phyloP scores from a whole-genome alignment of 2,329 filamentous ascomycete genomes.

The Aschersonia sp. region DNA sequence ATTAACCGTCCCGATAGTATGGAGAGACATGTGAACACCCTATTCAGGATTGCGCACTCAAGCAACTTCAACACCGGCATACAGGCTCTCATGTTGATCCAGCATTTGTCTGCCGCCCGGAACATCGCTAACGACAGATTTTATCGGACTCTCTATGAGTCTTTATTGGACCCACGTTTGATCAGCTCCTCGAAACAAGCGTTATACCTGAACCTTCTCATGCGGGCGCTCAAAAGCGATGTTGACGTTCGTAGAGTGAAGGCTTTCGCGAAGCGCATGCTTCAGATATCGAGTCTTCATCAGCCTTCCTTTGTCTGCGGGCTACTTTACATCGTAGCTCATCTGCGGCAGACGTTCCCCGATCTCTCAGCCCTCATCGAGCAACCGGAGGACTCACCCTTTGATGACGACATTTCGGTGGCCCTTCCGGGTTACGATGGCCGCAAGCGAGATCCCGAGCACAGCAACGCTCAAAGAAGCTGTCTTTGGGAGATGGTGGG shows the following conservation, averaged over 20 bases:
- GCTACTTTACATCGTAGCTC: slow-evolving; percentile 75
- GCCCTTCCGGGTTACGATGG: slow-evolving; percentile 53
- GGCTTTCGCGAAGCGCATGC: slow-evolving; percentile 84
- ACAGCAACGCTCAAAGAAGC: slow-evolving; percentile 83
- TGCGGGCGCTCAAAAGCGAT: slow-evolving; percentile 77
- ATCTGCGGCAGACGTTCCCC: slow-evolving; percentile 67
- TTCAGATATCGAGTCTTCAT: slow-evolving; percentile 77
- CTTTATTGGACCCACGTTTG: slow-evolving; percentile 77
- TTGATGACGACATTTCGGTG: slow-evolving; percentile 47
- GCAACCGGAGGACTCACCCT: slow-evolving; percentile 56
- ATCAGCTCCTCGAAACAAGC: slow-evolving; percentile 87
- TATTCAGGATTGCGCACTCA: slow-evolving; percentile 93
- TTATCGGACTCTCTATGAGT: slow-evolving; percentile 92
- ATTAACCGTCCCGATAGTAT: slow-evolving; percentile 32
- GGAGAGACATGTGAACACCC: slow-evolving; percentile 78
- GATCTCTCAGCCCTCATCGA: slow-evolving; percentile 65
- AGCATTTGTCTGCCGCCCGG: slow-evolving; percentile 73
- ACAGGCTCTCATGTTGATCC: slow-evolving; percentile 86
- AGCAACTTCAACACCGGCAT: slow-evolving; percentile 98
- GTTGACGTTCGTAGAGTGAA: slow-evolving; percentile 85
- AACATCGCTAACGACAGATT: slow-evolving; percentile 78
- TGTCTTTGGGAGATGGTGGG: slow-evolving; percentile 84
- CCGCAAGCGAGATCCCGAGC: slow-evolving; percentile 79
- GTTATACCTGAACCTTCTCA: slow-evolving; percentile 84
- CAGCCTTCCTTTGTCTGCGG: slow-evolving; percentile 88